A percentile compares a stretch with the other conserved stretches of the same genome.
Evolutionary conservation across 1,284 basidiomycete species (phyloP).

Genomic region (Pseudozyma pruni): DNA sequence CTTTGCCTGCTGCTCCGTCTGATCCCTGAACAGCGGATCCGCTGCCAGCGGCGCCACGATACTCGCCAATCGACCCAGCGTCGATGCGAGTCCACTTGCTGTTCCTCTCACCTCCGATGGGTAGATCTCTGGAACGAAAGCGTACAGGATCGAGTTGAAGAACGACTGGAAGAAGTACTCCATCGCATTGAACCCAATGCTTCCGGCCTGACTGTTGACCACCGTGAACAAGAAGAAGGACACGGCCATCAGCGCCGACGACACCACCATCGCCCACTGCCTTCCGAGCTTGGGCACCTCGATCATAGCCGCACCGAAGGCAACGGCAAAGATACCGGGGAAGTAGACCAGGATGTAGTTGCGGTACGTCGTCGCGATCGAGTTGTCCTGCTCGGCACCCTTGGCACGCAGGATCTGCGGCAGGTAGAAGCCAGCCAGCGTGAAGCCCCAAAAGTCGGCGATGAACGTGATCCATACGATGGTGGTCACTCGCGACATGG

Average conservation of each 20-base stretch:
- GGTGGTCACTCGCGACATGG: constrained; percentile 66
- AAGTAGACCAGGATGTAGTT: constrained; percentile 59
- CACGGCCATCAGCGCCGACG: constrained; percentile 68
- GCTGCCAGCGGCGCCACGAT: constrained; percentile 68
- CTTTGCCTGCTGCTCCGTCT: constrained; percentile 36
- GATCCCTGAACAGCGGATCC: constrained; percentile 75
- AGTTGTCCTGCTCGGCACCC: constrained; percentile 62
- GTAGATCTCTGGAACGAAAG: constrained; percentile 69
- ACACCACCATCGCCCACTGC: constrained; percentile 69
- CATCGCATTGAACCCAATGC: constrained; percentile 65
- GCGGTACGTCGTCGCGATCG: constrained; percentile 69
- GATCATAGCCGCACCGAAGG: constrained; percentile 67
- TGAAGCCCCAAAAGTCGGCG: constrained; percentile 68
- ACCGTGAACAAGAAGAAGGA: constrained; percentile 69
- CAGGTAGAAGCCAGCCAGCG: constrained; percentile 68
- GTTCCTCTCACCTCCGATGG: constrained; percentile 68
- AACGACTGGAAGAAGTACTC: constrained; percentile 69
- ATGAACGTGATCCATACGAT: constrained; percentile 63
- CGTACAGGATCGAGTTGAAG: constrained; percentile 70
- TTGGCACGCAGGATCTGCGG: constrained; percentile 68
- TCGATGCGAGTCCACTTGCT: constrained; percentile 67
- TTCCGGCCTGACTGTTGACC: constrained; percentile 52
- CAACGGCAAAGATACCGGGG: constrained; percentile 48
- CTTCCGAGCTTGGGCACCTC: constrained; percentile 68
- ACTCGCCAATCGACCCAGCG: constrained; percentile 67